Base-by-base conservation (phyloP, 1,284 basidiomycete species). In the Takashimella tepidaria region DNA sequence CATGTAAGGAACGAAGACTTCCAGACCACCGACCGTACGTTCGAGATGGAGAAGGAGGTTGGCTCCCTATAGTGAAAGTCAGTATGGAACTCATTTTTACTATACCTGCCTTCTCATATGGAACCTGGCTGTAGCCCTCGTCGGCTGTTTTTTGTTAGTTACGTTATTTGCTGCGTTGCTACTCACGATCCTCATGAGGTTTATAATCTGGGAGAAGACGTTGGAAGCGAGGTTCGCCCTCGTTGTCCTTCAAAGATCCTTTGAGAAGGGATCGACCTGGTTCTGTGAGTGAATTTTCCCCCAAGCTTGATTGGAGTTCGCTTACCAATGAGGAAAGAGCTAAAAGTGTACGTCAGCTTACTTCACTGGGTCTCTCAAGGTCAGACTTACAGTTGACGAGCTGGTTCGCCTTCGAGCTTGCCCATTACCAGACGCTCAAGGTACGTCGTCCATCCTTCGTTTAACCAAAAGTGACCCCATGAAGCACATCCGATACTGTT, bases 381-480 rank as follows among this genome's bases (percentile, higher is more conserved):
- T 12, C 12, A 0, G 11, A 65, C 71, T 62, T 40, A 75, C 72
- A 76, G 92, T 12, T 85, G 89, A 31, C 95, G 86, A 55, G 89
- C 84, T 0, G 86, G 84, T 16, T 88, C 83, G 0, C 86, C 83
- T 68, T 93, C 84, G 1, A 95, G 77, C 49, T 80, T 78, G 61
- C 86, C 79, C 41, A 87, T 84, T 54, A 70, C 64, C 8, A 96
- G 78, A 21, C 92, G 84, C 74, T 98, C 95, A 47, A 91, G 86
- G 70, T 93, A 97, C 1, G 90, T 93, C 27, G 92, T 96, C 87
- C 89, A 96, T 31, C 91, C 79, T 70, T 92, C 90, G 72, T 92
- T 93, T 47, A 93, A 82, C 90, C 90, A 95, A 78, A 93, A 93
- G 71, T 89, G 87, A 4, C 80, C 81, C 63, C 69, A 72, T 12